Evolutionary conservation across 768 basidiomycete species (phyloP).

Genomic region (Suillus ampliporus): DNA sequence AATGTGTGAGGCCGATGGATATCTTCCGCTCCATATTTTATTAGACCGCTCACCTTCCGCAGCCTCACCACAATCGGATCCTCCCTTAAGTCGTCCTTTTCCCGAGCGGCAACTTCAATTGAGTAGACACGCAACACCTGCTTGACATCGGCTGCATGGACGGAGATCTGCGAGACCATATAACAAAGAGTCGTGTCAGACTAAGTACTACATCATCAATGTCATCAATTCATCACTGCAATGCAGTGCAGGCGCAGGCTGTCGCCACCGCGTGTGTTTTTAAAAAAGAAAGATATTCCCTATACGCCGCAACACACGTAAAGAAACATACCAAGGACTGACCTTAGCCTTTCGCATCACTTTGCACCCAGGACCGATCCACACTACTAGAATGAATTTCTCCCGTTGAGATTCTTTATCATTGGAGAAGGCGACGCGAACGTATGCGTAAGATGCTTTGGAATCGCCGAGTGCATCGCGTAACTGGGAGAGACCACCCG

Average conservation of each 20-base stretch:
- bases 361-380: slow-evolving; percentile 85
- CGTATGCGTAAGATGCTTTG: slow-evolving; percentile 86
- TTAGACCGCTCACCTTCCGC: slow-evolving; percentile 67
- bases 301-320: slow-evolving; percentile 25
- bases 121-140: slow-evolving; percentile 75
- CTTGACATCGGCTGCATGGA: slow-evolving; percentile 91
- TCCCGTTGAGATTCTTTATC: slow-evolving; percentile 87
- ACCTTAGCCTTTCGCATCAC: slow-evolving; percentile 94
- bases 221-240: slow-evolving; percentile 24
- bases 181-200: slow-evolving; percentile 23
- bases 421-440: slow-evolving; percentile 81
- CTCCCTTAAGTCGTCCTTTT: slow-evolving; percentile 85
- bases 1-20: slow-evolving; percentile 24
- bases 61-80: slow-evolving; percentile 82
- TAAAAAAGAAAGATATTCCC: slow-evolving; percentile 12
- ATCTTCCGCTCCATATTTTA: slow-evolving; percentile 7
- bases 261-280: slow-evolving; percentile 28
- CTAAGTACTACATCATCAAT: slow-evolving; percentile 26
- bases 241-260: slow-evolving; percentile 21
- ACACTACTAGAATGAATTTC: slow-evolving; percentile 86
- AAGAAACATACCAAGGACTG: slow-evolving; percentile 29
- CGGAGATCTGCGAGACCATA: slow-evolving; percentile 73
- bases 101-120: slow-evolving; percentile 86
- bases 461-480: slow-evolving; percentile 69
- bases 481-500: slow-evolving; percentile 81